Base-by-base conservation (phyloP, 73 alveolate genomes). In the Stentor coeruleus region DNA sequence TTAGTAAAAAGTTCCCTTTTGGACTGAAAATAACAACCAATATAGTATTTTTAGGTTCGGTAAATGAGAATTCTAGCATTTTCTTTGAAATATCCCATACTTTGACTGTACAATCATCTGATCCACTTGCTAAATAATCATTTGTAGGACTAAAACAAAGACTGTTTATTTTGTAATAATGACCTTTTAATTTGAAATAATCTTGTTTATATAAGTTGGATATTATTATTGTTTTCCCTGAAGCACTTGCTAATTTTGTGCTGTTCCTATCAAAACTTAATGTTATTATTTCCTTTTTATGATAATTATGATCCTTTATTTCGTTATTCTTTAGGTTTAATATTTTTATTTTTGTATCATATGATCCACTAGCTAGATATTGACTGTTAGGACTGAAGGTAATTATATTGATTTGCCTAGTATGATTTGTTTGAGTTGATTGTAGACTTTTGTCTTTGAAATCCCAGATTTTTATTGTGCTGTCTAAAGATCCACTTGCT, bases 391-490 rank as follows among this genome's bases (percentile, higher is more conserved):
- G 96, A 20, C 91, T 82, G 82, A 87, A 72, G 39, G 77, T 33
- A n/a, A 82, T 88, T 6, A 85, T 60, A 38, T 83, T 90, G 3
- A 90, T 85, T 30, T 77, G 36, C 41, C 84, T 82, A 3, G 84
- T 58, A 66, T 90, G 96, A 20, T 81, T 86, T n/a, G n/a, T 86
- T 38, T 82, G 74, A 0, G 93, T 90, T 36, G 39, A 55, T 3
- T 75, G 82, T 59, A 85, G 74, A 35, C 84, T 35, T 40, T 86
- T 87, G n/a, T 39, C 59, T 59, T 93, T 87, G 77, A 90, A 14
- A 74, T 90, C 96, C 96, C 96, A 90, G 6, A 90, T 76, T 49
- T 87, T 87, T 0, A 84, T 88, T 33, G 59, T 90, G 33, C 91
- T 74, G 77, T 90, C 96, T 28, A 36, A 85, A 1, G 90, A 66